These are phyloP conservation scores for Torulaspora franciscae DNA, from an alignment of 805 yeast genomes.

Conservation along the genomic window DNA sequence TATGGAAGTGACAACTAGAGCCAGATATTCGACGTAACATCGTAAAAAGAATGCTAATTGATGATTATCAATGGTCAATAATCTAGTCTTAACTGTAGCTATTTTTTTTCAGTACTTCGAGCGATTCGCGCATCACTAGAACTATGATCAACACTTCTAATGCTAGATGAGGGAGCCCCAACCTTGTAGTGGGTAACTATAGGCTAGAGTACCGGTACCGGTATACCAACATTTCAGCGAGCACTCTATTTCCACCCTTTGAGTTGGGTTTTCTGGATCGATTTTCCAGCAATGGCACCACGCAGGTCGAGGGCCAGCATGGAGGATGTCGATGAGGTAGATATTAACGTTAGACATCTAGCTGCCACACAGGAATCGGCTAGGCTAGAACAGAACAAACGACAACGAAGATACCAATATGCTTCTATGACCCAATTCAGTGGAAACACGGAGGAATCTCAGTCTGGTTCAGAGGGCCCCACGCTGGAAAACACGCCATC, in stretches of 20 bases:
- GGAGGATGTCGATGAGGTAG: constrained; percentile 18
- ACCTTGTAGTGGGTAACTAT: no score
- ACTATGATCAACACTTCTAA: not conserved
- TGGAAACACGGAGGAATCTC: constrained; percentile 6
- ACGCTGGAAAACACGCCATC: constrained; percentile 32
- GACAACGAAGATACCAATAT: constrained; percentile 23
- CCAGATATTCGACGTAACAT: constrained; percentile 1
- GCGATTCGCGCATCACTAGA: not conserved
- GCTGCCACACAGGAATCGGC: constrained; percentile 15
- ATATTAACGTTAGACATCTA: constrained; percentile 16
- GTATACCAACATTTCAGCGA: no score
- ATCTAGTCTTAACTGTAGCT: not conserved
- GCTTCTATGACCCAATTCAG: constrained; percentile 31
- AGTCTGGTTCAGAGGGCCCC: constrained; percentile 2
- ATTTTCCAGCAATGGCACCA: not conserved
- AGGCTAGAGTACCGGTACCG: no score
- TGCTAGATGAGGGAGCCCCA: no score
- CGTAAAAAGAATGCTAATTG: not conserved
- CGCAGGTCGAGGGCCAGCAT: constrained; percentile 1
- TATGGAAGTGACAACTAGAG: constrained; percentile 2
- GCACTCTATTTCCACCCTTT: not conserved
- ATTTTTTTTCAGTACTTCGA: not conserved
- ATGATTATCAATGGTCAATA: no score
- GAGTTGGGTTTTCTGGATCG: not conserved
- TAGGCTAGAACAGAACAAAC: constrained; percentile 10